Evolutionary conservation across 345 rosid species (phyloP).

Genomic region (Kernera saxatilis): DNA sequence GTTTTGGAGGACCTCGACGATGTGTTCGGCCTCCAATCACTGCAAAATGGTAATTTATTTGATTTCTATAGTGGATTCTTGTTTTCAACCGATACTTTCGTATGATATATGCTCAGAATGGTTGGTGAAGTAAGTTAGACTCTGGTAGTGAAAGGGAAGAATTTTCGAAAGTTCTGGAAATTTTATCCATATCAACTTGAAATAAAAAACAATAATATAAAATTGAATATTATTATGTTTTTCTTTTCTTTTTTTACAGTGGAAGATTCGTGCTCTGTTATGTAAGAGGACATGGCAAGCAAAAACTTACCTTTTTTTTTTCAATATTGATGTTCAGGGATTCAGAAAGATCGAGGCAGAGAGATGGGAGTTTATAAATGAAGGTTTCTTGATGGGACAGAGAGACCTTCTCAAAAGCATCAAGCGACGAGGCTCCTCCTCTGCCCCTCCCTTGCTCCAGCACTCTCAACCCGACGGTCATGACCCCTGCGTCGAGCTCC

Average conservation of each 20-base stretch:
- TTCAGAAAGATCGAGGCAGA: constrained; percentile 83
- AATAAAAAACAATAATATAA: not conserved
- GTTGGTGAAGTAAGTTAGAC: too few relatives aligned
- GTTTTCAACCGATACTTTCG: not conserved
- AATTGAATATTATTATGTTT: not conserved
- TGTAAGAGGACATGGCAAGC: not conserved
- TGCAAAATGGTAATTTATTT: constrained; percentile 3
- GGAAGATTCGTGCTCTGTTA: not conserved
- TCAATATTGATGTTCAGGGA: constrained; percentile 34
- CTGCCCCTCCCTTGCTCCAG: constrained; percentile 33
- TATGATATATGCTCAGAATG: too few relatives aligned
- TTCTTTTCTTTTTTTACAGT: not conserved
- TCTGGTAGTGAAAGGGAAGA: not conserved
- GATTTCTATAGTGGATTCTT: not conserved
- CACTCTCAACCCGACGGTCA: constrained; percentile 31
- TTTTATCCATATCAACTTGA: constrained; percentile 1
- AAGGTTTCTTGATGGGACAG: constrained; percentile 70
- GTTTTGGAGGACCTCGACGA: constrained; percentile 5
- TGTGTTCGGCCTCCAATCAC: constrained; percentile 9
- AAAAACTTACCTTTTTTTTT: not conserved
- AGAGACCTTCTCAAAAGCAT: constrained; percentile 69
- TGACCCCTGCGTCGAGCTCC: constrained; percentile 45
- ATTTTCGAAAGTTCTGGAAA: not conserved
- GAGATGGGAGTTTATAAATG: constrained; percentile 82
- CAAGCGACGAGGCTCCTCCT: constrained; percentile 46